Percentiles rank a stretch among this genome's conserved stretches.
These are phyloP conservation scores for Paradendryphiella salina DNA, from an alignment of 2,329 filamentous ascomycete species.

Conservation along the genomic window DNA sequence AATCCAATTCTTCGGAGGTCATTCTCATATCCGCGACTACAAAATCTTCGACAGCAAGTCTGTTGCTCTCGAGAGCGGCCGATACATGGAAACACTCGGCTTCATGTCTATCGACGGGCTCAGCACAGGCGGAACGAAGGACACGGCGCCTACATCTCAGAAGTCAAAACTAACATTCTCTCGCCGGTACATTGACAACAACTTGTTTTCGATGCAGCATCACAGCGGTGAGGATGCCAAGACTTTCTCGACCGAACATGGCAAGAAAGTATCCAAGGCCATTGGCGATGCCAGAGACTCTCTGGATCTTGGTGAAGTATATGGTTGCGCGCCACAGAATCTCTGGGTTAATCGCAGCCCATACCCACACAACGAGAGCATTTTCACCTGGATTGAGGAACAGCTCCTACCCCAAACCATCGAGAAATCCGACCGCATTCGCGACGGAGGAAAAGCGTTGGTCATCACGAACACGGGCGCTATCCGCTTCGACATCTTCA, in stretches of 20 bases:
- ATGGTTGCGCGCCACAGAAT: conserved; percentile 80
- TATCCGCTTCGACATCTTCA: conserved; percentile 93
- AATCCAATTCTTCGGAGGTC: conserved; percentile 90
- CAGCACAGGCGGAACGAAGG: conserved; percentile 47
- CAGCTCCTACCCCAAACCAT: conserved; percentile 72
- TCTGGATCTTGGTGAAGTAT: conserved; percentile 71
- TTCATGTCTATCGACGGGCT: conserved; percentile 84
- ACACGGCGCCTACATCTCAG: conserved; percentile 19
- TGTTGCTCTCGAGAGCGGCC: conserved; percentile 79
- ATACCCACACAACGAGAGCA: conserved; percentile 72
- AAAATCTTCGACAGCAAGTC: conserved; percentile 76
- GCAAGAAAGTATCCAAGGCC: conserved; percentile 68
- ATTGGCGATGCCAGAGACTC: conserved; percentile 71
- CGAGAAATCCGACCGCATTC: conserved; percentile 46
- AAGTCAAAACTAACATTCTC: conserved; percentile 61
- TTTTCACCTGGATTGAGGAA: conserved; percentile 79
- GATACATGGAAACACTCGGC: conserved; percentile 93
- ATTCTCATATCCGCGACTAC: conserved; percentile 86
- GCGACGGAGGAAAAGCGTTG: conserved; percentile 64
- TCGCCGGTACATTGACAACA: conserved; percentile 91
- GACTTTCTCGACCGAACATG: conserved; percentile 75
- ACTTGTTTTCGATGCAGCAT: conserved; percentile 79
- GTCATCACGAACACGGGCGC: conserved; percentile 87
- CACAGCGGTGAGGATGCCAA: conserved; percentile 73
- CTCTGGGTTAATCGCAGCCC: conserved; percentile 80